Evolutionary conservation across 768 basidiomycete genomes (phyloP).

Genomic region (Pleurotus ostreatus): DNA sequence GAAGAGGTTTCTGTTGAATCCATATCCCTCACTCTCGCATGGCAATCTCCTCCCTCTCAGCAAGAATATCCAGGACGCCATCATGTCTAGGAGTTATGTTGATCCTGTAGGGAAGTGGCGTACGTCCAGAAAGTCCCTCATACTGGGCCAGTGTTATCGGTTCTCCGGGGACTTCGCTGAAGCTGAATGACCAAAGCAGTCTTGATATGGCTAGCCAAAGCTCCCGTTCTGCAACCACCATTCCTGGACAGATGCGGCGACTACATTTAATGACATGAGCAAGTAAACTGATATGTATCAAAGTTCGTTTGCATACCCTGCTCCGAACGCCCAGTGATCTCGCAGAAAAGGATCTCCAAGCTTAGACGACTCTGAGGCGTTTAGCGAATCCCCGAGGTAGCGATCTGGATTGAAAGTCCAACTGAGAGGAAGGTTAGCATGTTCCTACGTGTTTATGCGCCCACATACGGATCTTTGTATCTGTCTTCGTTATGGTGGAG

Average conservation of each 20-base stretch:
- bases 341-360: conserved; percentile 22
- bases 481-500: conserved; percentile 18
- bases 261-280: conserved; percentile 7
- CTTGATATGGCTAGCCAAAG: conserved; percentile 30
- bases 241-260: conserved; percentile 28
- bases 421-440: conserved; percentile 4
- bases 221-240: conserved; percentile 30
- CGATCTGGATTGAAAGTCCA: conserved; percentile 29
- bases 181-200: conserved; percentile 29
- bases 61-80: conserved; percentile 6
- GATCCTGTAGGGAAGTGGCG: conserved; percentile 25
- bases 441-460: neutral
- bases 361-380: conserved; percentile 26
- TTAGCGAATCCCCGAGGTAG: conserved; percentile 25
- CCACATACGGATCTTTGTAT: conserved; percentile 21
- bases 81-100: conserved; percentile 11
- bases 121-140: conserved; percentile 27
- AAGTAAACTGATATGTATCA: neutral
- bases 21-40: neutral
- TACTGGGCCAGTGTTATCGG: conserved; percentile 30
- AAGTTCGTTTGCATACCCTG: conserved; percentile 20
- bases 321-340: conserved; percentile 35
- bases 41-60: conserved; percentile 1
- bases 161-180: conserved; percentile 23
- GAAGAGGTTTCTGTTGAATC: too few relatives aligned